Evolutionary conservation across 202 grass and related monocot genomes (phyloP).

Genomic region (Digitaria exilis): DNA sequence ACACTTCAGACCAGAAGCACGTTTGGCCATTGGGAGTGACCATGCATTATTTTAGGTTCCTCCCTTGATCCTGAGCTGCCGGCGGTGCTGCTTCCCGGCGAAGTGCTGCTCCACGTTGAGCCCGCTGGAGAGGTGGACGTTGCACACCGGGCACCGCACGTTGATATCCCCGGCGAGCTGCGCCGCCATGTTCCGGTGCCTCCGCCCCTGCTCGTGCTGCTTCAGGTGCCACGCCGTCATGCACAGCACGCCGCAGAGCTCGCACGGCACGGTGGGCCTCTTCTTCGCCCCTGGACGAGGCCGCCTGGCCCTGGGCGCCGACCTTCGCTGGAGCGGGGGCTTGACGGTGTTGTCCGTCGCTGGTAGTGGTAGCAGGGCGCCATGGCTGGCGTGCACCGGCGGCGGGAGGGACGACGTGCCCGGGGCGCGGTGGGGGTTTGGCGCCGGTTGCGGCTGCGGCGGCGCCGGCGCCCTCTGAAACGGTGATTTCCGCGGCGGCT

Average conservation of each 20-base stretch:
- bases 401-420: neutral
- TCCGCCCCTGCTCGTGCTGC: slow-evolving; percentile 49
- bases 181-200: slow-evolving; percentile 42
- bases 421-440: neutral
- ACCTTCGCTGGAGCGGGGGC: neutral
- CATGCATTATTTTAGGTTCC: slow-evolving; percentile 14
- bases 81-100: slow-evolving; percentile 35
- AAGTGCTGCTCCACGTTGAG: slow-evolving; percentile 49
- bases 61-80: neutral
- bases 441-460: neutral
- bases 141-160: slow-evolving; percentile 43
- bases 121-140: slow-evolving; percentile 40
- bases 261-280: slow-evolving; percentile 27
- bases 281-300: neutral
- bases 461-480: neutral
- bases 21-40: neutral
- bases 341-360: neutral
- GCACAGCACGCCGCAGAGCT: slow-evolving; percentile 44
- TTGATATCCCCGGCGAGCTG: slow-evolving; percentile 34
- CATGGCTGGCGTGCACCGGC: neutral
- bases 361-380: neutral
- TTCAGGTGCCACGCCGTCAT: slow-evolving; percentile 39
- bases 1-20: neutral
- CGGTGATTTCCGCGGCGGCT: slow-evolving; percentile 1
- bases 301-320: neutral